phyloP scores from a whole-genome alignment of 2,329 filamentous ascomycete genomes.

The Aspergillus pseudoviridinutans region DNA sequence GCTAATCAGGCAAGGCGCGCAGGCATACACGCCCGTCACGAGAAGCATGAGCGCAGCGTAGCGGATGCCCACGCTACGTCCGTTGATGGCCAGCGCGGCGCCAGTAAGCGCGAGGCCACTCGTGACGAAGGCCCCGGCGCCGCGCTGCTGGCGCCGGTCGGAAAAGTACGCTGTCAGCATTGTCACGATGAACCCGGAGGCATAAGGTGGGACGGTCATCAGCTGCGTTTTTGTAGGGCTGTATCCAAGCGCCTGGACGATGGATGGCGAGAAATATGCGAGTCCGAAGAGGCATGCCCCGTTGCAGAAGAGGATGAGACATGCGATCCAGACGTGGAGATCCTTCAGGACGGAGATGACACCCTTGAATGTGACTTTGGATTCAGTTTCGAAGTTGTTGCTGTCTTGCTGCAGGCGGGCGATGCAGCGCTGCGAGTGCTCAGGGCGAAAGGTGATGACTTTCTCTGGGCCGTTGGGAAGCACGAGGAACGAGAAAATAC shows the following conservation, averaged over 20 bases:
- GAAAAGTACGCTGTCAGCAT: slow-evolving; percentile 25
- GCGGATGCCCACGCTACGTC: background rate
- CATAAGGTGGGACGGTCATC: slow-evolving; percentile 31
- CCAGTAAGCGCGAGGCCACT: slow-evolving; percentile 12
- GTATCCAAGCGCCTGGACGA: slow-evolving; percentile 28
- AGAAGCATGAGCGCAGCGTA: slow-evolving; percentile 9
- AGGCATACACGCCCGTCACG: slow-evolving; percentile 9
- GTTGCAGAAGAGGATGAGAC: slow-evolving; percentile 11
- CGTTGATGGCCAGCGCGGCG: slow-evolving; percentile 4
- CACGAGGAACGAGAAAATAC: slow-evolving; percentile 49
- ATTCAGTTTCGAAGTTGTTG: slow-evolving; percentile 10
- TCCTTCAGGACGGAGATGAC: slow-evolving; percentile 8
- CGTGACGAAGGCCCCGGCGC: slow-evolving; percentile 20
- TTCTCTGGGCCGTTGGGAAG: slow-evolving; percentile 64
- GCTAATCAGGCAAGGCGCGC: slow-evolving; percentile 8
- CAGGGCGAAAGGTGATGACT: slow-evolving; percentile 53
- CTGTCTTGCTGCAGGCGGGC: slow-evolving; percentile 8
- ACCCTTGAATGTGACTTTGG: slow-evolving; percentile 4
- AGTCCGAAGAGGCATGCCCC: slow-evolving; percentile 15
- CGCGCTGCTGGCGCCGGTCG: slow-evolving; percentile 25
- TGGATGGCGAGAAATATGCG: slow-evolving; percentile 22
- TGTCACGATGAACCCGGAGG: slow-evolving; percentile 18
- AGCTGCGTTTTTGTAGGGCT: slow-evolving; percentile 25
- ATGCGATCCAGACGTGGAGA: slow-evolving; percentile 8
- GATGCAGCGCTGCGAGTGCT: slow-evolving; percentile 33